Base-by-base conservation (phyloP, 495 filamentous ascomycete genomes). In the Thermochaetoides thermophila region DNA sequence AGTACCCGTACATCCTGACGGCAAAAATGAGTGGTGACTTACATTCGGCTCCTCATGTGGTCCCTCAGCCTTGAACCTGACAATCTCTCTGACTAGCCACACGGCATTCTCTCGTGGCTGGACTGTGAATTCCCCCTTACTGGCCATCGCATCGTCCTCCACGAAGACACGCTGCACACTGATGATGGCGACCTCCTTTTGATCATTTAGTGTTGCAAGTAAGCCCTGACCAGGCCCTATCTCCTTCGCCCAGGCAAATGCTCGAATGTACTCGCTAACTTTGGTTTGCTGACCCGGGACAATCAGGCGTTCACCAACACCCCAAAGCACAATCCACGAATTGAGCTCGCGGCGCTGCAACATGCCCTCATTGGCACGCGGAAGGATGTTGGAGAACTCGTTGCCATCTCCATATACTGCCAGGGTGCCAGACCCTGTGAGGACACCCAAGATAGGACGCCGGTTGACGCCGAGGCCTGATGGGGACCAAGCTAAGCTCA, bases 231-330 rank as follows among this genome's bases (percentile, higher is more conserved):
- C 49, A 0, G 51, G 48, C 7, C 42, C 47, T n/a, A 53, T 49
- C 45, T 59, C 59, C 24, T 32, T 45, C 0, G 62, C 53, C 63
- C 63, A 68, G 3, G 63, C 50, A 27, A 68, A 59, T 2, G 53
- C 44, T 10, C 48, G 45, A 21, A 68, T 48, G 32, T 56, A 55
- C 49, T 68, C 63, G 22, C 42, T 48, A 20, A 42, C 18, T 13
- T 53, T 53, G 6, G 35, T 35, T 12, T 55, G 49, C 31, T 53
- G 39, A 1, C 44, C 43, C 4, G 63, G 63, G n/a, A 66, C 43
- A n/a, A 64, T 39, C 9, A 68, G 24, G 5, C 58, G 51, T 27
- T 55, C 59, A n/a, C 63, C 63, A 1, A 66, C 46, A 4, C 62
- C 60, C 61, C 61, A 68, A 4, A 60, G 46, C 3, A 60, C 47